Percentiles rank a stretch among this genome's conserved stretches.
These are phyloP conservation scores for Solanum okadae DNA, from an alignment of 257 asterid genomes.

Conservation along the genomic window DNA sequence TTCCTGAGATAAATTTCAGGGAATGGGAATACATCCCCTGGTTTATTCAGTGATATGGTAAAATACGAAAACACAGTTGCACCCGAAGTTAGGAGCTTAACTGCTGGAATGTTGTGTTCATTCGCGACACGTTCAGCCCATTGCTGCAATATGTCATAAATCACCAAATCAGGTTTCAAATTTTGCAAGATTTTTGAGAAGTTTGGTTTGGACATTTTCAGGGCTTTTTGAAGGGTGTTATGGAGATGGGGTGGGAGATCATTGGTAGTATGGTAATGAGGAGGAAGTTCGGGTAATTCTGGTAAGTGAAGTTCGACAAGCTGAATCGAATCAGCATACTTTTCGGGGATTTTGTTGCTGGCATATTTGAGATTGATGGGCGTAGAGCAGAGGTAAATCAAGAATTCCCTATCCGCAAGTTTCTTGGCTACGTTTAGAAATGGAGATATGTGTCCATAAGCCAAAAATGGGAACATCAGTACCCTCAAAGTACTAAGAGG, in stretches of 20 bases:
- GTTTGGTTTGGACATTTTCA: conserved; percentile 15
- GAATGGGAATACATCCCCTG: background rate
- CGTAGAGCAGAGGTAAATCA: conserved; percentile 33
- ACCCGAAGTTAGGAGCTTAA: conserved; percentile 28
- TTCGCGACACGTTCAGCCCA: conserved; percentile 23
- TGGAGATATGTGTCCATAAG: conserved; percentile 3
- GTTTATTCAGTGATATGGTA: background rate
- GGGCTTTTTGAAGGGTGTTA: conserved; percentile 22
- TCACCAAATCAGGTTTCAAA: conserved; percentile 23
- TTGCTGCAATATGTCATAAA: conserved; percentile 38
- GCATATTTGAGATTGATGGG: conserved; percentile 25
- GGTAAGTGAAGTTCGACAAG: conserved; percentile 30
- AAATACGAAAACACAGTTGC: conserved; percentile 20
- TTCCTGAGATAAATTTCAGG: background rate
- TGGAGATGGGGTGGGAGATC: conserved; percentile 37
- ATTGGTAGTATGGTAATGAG: conserved; percentile 40
- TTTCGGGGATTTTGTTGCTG: background rate
- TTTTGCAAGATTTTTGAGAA: conserved; percentile 8
- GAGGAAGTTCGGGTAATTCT: conserved; percentile 13
- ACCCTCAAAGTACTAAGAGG: background rate
- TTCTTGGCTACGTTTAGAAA: conserved; percentile 27
- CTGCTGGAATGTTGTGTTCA: conserved; percentile 15
- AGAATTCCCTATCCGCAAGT: conserved; percentile 16
- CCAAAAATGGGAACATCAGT: background rate
- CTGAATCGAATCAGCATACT: conserved; percentile 5